Evolutionary conservation across 768 basidiomycete species (phyloP), one percentile per base, ranked within the genome.

Genomic region (Gloeophyllum trabeum): DNA sequence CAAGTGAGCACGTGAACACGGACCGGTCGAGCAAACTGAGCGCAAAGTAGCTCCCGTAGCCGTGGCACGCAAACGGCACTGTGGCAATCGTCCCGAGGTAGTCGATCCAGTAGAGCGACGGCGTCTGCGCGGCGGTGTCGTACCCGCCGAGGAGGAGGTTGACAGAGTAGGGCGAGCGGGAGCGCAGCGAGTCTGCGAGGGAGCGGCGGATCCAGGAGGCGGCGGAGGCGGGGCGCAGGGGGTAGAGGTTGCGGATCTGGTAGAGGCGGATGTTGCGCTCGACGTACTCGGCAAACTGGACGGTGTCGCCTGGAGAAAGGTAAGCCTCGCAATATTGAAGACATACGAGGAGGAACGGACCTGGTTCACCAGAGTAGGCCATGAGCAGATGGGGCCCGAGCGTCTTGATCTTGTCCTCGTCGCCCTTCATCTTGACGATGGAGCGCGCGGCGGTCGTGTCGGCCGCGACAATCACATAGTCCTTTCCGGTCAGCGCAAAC

Each of bases 381-480:
- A 99, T 94, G 56, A 93, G 73, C 24, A 98, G 67, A 61, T 96
- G 89, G 20, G 91, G 81, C 47, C 88, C 81, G 34, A 99, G 72
- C 19, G 75, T 71, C 62, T 92, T 91, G 70, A 94, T 89, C 69
- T 98, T 97, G 71, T 98, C 93, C 65, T 89, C 87, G 63, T 96
- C 91, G 26, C 72, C 59, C 69, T 98, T 96, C 91, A 98, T 96
- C 66, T 92, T 94, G 58, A 98, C 81, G 62, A 99, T 89, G 24
- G 91, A 96, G 51, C 89, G 75, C 3, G 83, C 79, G 5, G 91
- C 79, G 12, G 81, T 87, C 5, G 83, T 90, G 63, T 98, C 94
- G 6, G 92, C 80, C 2, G 93, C 91, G 52, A 99, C 65, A 48
- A 99, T 75, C 43, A 90, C 83, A 63, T 90, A 99, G 54, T 81